Conservation (phyloP, 2,329 filamentous ascomycete genomes). For the Aspergillus alliaceus region DNA sequence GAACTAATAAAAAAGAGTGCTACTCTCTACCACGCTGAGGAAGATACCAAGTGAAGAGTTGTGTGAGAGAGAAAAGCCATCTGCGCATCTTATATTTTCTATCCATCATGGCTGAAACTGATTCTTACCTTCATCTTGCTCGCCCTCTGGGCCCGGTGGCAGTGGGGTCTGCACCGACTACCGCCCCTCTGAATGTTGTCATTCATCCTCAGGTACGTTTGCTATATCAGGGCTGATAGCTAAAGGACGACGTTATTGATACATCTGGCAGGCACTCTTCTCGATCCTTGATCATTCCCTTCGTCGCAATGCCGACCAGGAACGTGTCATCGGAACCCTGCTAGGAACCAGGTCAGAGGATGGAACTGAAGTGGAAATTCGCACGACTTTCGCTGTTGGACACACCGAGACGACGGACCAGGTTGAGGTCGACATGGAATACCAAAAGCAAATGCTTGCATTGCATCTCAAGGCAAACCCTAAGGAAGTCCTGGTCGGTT, state of each 20-base stretch:
- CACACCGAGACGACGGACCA: constrained; percentile 98
- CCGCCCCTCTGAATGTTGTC: constrained; percentile 87
- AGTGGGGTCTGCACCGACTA: constrained; percentile 77
- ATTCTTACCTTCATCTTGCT: constrained; percentile 91
- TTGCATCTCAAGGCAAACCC: constrained; percentile 92
- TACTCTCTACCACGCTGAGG: constrained; percentile 33
- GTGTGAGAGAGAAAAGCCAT: neutral
- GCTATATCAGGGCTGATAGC: neutral
- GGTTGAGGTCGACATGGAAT: constrained; percentile 99
- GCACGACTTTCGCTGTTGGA: constrained; percentile 94
- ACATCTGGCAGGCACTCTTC: constrained; percentile 57
- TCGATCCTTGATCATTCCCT: constrained; percentile 83
- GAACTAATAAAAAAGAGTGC: constrained; percentile 32
- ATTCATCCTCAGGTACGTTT: constrained; percentile 86
- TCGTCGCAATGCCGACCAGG: constrained; percentile 86
- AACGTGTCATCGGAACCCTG: constrained; percentile 94
- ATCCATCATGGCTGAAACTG: constrained; percentile 76
- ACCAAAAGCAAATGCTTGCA: constrained; percentile 98
- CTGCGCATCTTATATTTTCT: constrained; percentile 17
- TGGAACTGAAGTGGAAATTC: constrained; percentile 93
- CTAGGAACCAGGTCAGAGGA: constrained; percentile 93
- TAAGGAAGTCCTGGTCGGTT: constrained; percentile 90
- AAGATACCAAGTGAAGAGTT: constrained; percentile 24
- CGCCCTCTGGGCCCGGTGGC: constrained; percentile 82
- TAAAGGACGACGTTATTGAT: constrained; percentile 15